Evolutionary conservation across 768 basidiomycete species (phyloP).

Genomic region (Rhodotorula paludigena): DNA sequence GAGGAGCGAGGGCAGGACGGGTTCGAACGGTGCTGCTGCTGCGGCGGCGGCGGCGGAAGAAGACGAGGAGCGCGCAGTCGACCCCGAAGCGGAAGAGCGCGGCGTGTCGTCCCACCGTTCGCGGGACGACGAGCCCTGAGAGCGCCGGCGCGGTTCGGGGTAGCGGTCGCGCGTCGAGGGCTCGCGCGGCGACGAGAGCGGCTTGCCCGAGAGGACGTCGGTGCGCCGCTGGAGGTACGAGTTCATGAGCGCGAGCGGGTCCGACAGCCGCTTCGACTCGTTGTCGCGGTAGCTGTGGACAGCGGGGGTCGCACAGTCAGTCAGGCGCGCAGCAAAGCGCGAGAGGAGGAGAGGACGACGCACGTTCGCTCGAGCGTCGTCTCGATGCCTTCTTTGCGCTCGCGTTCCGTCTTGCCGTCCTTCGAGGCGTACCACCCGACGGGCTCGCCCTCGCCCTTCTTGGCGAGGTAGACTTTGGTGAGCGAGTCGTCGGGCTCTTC

Average conservation of each 20-base stretch:
- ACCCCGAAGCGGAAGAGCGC: neutral
- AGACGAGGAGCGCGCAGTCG: no score
- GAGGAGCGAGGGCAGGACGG: slow-evolving; percentile 28
- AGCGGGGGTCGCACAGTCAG: neutral
- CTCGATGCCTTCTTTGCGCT: slow-evolving; percentile 29
- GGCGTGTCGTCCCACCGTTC: neutral
- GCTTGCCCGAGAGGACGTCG: slow-evolving; percentile 28
- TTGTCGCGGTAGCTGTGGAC: slow-evolving; percentile 39
- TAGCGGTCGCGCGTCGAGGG: slow-evolving; percentile 27
- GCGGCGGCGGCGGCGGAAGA: neutral
- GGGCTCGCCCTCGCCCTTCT: slow-evolving; percentile 28
- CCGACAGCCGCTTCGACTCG: slow-evolving; percentile 36
- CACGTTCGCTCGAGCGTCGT: slow-evolving; percentile 33
- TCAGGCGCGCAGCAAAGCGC: no score
- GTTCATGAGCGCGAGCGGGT: slow-evolving; percentile 41
- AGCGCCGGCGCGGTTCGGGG: slow-evolving; percentile 2
- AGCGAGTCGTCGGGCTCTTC: slow-evolving; percentile 9
- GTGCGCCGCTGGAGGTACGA: slow-evolving; percentile 38
- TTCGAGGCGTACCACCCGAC: slow-evolving; percentile 30
- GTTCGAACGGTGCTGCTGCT: slow-evolving; percentile 5
- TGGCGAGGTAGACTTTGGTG: slow-evolving; percentile 36
- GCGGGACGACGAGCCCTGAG: neutral
- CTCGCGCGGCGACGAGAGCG: neutral
- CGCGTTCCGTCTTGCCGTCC: slow-evolving; percentile 33
- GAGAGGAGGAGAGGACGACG: neutral